Base-by-base conservation (phyloP, 2,329 filamentous ascomycete species). In the Claviceps maximensis region DNA sequence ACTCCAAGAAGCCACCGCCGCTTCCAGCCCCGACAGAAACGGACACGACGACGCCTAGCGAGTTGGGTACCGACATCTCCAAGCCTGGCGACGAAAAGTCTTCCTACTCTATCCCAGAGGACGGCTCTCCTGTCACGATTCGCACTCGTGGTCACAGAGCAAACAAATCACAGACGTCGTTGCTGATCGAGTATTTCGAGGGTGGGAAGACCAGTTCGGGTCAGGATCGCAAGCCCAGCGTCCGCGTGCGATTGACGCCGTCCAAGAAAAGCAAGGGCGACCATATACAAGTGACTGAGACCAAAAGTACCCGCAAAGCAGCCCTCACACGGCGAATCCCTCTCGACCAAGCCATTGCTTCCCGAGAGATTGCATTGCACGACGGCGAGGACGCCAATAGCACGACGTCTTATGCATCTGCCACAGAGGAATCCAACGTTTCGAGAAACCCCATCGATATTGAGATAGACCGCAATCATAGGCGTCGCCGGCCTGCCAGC, bases 171-270 rank as follows among this genome's bases (percentile, higher is more conserved):
- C 89, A 95, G 72, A 95, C 90, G 40, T 94, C 88, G 53, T 76
- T 96, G 59, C 76, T 96, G 62, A 96, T 96, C 63, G 90, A 96
- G 71, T 95, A 95, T 69, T 96, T 94, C 63, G 90, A 95, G 71
- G 87, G 83, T 59, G 82, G 84, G 57, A 90, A 87, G 53, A 69
- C 75, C 54, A 73, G 74, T 58, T 66, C 70, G 44, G 75, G 75
- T 61, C 74, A 75, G 60, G 78, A 82, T 60, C 84, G 86, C 61
- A 83, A 86, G 60, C 89, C 90, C 13, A 95, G 89, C 66, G 88
- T 96, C 52, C 80, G 79, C 64, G 76, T 86, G 69, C 79, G 82
- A 70, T 78, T 95, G 57, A 94, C 88, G 15, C 90, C 90, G 15
- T 89, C 86, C 61, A 83, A 81, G 66, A 80, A 77, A 65, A 71